A percentile compares a stretch with the other conserved stretches of the same genome.
phyloP scores from a whole-genome alignment of 2,329 filamentous ascomycete species.

The Elsinoe perseae region DNA sequence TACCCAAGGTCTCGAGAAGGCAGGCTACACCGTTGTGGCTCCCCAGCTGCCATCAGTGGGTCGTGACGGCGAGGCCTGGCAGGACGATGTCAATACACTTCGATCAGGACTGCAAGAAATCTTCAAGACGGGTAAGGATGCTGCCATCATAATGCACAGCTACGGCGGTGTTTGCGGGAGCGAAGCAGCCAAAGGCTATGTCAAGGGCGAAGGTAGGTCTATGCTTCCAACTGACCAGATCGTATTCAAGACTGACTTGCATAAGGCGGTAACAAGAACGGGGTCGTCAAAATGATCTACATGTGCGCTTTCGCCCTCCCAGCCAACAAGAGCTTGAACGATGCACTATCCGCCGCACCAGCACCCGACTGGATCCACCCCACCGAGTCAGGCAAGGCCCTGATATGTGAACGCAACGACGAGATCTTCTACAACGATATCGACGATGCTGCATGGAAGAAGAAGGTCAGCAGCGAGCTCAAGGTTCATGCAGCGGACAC shows the following conservation, averaged over 20 bases:
- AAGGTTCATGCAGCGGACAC: conserved; percentile 26
- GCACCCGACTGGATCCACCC: conserved; percentile 13
- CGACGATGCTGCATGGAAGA: conserved; percentile 20
- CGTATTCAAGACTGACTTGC: too few relatives aligned
- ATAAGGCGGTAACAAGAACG: conserved; percentile 19
- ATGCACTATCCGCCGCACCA: conserved; percentile 17
- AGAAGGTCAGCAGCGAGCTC: conserved; percentile 20
- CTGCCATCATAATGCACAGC: conserved; percentile 27
- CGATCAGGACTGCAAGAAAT: conserved; percentile 19
- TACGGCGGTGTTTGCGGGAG: conserved; percentile 26
- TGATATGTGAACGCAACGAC: conserved; percentile 6
- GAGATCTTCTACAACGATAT: conserved; percentile 34
- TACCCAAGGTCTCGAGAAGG: conserved; percentile 19
- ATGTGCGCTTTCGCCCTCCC: conserved; percentile 23
- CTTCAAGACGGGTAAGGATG: conserved; percentile 22
- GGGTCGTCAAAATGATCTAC: conserved; percentile 25
- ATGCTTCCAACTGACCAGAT: not conserved
- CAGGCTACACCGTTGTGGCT: conserved; percentile 23
- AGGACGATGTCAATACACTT: conserved; percentile 23
- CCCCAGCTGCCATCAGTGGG: conserved; percentile 20
- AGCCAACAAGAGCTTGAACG: conserved; percentile 20
- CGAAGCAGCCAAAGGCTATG: conserved; percentile 24
- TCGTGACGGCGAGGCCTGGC: conserved; percentile 20
- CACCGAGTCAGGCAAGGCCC: conserved; percentile 12
- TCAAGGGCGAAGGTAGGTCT: conserved; percentile 18